Evolutionary conservation across 495 filamentous ascomycete species (phyloP), one percentile per base, ranked within the genome.

Genomic region (Articulospora tetracladia): DNA sequence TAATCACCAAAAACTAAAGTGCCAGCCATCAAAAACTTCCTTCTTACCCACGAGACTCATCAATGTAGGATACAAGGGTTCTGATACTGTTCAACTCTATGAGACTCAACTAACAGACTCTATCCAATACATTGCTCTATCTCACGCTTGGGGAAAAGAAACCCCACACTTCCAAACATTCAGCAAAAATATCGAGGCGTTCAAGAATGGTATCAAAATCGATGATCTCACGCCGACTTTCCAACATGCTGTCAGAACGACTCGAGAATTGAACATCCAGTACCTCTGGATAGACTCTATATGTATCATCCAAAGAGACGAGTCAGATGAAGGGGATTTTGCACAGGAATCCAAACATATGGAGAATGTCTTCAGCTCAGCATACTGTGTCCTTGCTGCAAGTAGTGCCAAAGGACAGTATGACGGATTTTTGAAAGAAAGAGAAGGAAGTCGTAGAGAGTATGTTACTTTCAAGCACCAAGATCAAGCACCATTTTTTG

Each of bases 141-240:
- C 65, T 0, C 65, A 70, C 32, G 49, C 47, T 1, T 70, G 65
- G 65, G 68, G 66, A 3, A 19, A 60, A 1, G 17, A 20, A 44
- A 39, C 55, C 32, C 53, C 48, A 39, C 46, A 59, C 19, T 60
- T 57, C 53, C 20, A 23, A 10, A 63, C 55, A 2, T 32, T 34
- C 20, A 30, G 12, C 19, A 11, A 26, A 19, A 63, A 62, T 30
- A 17, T 63, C 11, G 48, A 63, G 15, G 20, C 50, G 15, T 23
- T n/a, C 19, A 58, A 64, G 48, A 28, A 26, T 12, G 26, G 41
- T 10, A 68, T 68, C 12, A 39, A 57, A 19, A n/a, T 64, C 0
- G 28, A 54, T n/a, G 54, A 63, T 0, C 68, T 69, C 13, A 67
- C 70, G 34, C 3, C 24, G 25, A 50, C 24, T 1, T 19, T 46